Base-by-base conservation (phyloP, 805 yeast genomes). In the Schwanniomyces pseudopolymorphus region DNA sequence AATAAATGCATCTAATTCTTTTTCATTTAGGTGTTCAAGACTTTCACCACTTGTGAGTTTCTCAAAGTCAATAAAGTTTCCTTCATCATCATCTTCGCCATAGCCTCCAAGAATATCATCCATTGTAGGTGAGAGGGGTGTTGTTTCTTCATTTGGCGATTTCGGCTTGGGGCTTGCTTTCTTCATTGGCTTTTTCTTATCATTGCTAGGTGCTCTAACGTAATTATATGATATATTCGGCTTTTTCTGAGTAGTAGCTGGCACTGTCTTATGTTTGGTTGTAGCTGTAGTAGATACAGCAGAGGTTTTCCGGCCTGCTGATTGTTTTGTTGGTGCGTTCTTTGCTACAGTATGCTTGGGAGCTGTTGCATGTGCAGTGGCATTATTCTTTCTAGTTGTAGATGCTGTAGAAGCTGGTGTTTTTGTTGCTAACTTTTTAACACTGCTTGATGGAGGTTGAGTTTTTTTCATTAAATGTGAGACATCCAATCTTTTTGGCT, bases 401-500 rank as follows among this genome's bases (percentile, higher is more conserved):
- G 37, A 17, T 42, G 50, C 16, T 27, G 45, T 19, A 16, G 31
- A 19, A 6, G 44, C 13, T 22, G 40, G 36, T 9, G 17, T 36
- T 24, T 40, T 33, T n/a, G 49, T 13, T 11, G 47, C 14, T 9
- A 33, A 9, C 5, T 51, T 33, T 26, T 33, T 37, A 20, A 20
- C 4, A 25, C 42, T 40, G 25, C 25, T 13, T 36, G 39, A 20
- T 20, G 39, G 39, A 2, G 22, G 10, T 19, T 36, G 39, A 36
- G 16, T 36, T 39, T 49, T 19, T 37, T 59, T 58, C 75, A 72
- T 70, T 35, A 70, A 49, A 19, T 61, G 59, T 35, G 58, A 58
- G 21, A 70, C 56, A 47, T 71, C 67, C 46, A 72, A 48, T 0
- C 76, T 76, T 47, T 67, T 63, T 2, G 77, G 76, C 50, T 70